Percentiles rank a stretch among this genome's conserved stretches.
These are phyloP conservation scores for Chrysoporthe austroafricana DNA, from an alignment of 2,329 filamentous ascomycete species.

Conservation along the genomic window DNA sequence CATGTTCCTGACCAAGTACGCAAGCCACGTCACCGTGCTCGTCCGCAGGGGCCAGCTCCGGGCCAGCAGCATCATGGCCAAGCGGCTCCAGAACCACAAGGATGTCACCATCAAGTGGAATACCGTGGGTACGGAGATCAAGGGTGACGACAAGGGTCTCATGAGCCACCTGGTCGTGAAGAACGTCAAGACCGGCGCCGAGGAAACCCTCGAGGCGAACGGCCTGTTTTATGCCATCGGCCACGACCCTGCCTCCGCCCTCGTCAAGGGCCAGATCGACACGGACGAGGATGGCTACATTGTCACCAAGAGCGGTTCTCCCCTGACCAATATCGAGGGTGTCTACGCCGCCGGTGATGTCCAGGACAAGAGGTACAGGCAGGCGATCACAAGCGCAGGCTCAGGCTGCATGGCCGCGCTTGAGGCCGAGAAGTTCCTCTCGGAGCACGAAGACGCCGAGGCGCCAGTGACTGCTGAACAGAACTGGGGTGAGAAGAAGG, in stretches of 20 bases:
- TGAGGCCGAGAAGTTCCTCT: slow-evolving; percentile 91
- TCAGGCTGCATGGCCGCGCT: slow-evolving; percentile 94
- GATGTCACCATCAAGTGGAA: slow-evolving; percentile 94
- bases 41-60: slow-evolving; percentile 86
- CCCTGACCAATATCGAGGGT: slow-evolving; percentile 84
- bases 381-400: slow-evolving; percentile 95
- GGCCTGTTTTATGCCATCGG: slow-evolving; percentile 97
- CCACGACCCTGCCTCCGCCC: slow-evolving; percentile 88
- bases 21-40: slow-evolving; percentile 89
- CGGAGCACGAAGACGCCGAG: slow-evolving; percentile 61
- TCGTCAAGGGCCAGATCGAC: slow-evolving; percentile 89
- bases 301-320: slow-evolving; percentile 84
- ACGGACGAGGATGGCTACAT: slow-evolving; percentile 92
- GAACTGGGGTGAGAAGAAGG: slow-evolving; percentile 33
- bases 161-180: slow-evolving; percentile 89
- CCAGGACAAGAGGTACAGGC: slow-evolving; percentile 97
- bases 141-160: slow-evolving; percentile 80
- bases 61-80: slow-evolving; percentile 90
- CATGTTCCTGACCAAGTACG: slow-evolving; percentile 97
- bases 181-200: slow-evolving; percentile 73
- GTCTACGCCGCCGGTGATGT: slow-evolving; percentile 98
- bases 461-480: slow-evolving; percentile 32
- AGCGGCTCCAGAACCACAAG: slow-evolving; percentile 76
- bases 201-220: slow-evolving; percentile 85
- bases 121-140: slow-evolving; percentile 78